Percentiles rank a stretch among this genome's conserved stretches.
These are phyloP conservation scores for Leishmania mexicana DNA, from an alignment of 208 protist genomes.

Conservation along the genomic window DNA sequence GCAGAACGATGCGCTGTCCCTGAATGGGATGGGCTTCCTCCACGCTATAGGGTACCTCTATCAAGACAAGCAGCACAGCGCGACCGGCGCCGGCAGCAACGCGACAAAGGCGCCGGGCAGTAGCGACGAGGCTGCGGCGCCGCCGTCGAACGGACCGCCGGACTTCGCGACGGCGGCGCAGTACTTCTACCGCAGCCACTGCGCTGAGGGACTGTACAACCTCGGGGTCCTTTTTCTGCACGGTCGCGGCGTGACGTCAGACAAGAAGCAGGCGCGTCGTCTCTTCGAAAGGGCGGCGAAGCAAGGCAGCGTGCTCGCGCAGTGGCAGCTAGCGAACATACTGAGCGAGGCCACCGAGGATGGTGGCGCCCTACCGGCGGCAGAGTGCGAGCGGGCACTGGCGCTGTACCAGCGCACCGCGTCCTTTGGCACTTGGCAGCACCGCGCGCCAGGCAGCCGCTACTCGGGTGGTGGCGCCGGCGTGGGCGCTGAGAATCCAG, in stretches of 20 bases:
- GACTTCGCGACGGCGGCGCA: constrained; percentile 57
- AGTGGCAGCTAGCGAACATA: constrained; percentile 74
- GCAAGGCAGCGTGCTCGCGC: constrained; percentile 62
- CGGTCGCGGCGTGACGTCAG: constrained; percentile 54
- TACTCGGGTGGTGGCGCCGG: background rate
- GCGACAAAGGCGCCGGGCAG: background rate
- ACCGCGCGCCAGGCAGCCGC: constrained; percentile 4
- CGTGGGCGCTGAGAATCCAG: background rate
- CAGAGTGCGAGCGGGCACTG: constrained; percentile 42
- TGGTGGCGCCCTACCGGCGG: constrained; percentile 14
- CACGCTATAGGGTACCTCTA: constrained; percentile 75
- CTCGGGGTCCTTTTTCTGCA: constrained; percentile 71
- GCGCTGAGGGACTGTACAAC: constrained; percentile 76
- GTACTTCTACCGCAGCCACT: constrained; percentile 43
- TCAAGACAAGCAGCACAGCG: constrained; percentile 16
- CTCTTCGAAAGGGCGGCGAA: constrained; percentile 45
- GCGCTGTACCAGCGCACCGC: constrained; percentile 47
- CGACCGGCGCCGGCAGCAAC: background rate
- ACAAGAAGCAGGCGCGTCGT: constrained; percentile 38
- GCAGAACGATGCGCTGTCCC: constrained; percentile 44
- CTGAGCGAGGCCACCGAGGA: constrained; percentile 8
- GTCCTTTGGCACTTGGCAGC: constrained; percentile 49
- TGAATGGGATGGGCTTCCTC: constrained; percentile 87
- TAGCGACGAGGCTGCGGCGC: background rate
- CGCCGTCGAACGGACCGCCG: constrained; percentile 14